A percentile compares a stretch with the other conserved stretches of the same genome.
These are phyloP conservation scores for Exophiala sp. DNA, from an alignment of 2,329 filamentous ascomycete genomes.

Conservation along the genomic window DNA sequence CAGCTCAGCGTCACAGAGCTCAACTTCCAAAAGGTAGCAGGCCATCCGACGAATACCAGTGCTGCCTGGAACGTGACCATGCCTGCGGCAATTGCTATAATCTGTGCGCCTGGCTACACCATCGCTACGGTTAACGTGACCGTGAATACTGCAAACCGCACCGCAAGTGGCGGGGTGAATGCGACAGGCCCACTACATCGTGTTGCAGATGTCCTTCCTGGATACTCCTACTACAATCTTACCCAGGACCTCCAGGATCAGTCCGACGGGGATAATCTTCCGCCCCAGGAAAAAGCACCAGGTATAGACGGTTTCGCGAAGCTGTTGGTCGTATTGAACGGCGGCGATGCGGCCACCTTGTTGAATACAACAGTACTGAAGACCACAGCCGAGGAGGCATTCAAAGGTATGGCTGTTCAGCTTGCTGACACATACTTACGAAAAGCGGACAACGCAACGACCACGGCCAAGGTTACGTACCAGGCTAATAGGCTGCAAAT, in stretches of 20 bases:
- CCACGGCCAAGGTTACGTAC: neutral
- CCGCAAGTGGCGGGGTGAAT: neutral
- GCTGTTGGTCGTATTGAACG: neutral
- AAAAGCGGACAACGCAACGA: neutral
- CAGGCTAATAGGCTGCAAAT: conserved; percentile 1
- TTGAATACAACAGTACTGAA: conserved; percentile 1
- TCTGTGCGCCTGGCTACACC: conserved; percentile 7
- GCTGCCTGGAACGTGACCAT: conserved; percentile 5
- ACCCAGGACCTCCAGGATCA: too few species aligned
- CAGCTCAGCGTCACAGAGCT: neutral
- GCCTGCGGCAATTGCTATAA: neutral
- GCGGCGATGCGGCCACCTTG: neutral
- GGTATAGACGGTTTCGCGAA: neutral
- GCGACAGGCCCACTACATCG: neutral
- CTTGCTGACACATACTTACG: conserved; percentile 8
- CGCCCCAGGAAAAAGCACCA: neutral
- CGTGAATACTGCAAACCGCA: conserved; percentile 10
- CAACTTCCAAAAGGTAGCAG: conserved; percentile 1
- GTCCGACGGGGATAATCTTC: too few species aligned
- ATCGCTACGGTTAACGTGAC: conserved; percentile 15
- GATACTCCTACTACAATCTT: conserved; percentile 5
- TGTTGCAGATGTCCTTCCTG: conserved; percentile 2
- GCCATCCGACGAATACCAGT: neutral
- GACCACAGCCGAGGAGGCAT: conserved; percentile 6
- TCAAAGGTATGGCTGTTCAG: conserved; percentile 16